These are phyloP conservation scores for Boletus bicolor DNA, from an alignment of 768 basidiomycete genomes.

Conservation along the genomic window DNA sequence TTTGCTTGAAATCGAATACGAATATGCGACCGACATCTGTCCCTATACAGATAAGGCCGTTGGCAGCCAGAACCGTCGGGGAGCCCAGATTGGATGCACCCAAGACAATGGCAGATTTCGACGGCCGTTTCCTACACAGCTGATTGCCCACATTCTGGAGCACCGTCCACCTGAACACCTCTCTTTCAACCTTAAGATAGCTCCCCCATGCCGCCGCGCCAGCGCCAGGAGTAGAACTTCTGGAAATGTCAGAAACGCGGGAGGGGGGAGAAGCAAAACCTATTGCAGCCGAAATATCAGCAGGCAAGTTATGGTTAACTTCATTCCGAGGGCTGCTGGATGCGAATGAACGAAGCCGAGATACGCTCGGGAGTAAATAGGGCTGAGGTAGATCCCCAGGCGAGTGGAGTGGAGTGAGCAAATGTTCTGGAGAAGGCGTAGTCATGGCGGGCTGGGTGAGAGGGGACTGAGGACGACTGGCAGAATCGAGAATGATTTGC, in stretches of 20 bases:
- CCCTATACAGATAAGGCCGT: conserved; percentile 87
- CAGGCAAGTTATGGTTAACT: conserved; percentile 40
- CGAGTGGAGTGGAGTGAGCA: neutral
- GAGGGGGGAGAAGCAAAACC: conserved; percentile 56
- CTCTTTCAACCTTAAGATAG: conserved; percentile 35
- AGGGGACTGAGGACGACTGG: conserved; percentile 41
- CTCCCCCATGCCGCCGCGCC: conserved; percentile 21
- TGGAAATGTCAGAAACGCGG: conserved; percentile 68
- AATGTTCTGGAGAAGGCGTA: conserved; percentile 35
- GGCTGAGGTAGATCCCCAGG: conserved; percentile 37
- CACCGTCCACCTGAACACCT: conserved; percentile 76
- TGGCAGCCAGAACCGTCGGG: conserved; percentile 81
- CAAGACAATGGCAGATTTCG: conserved; percentile 61
- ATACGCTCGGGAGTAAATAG: conserved; percentile 72
- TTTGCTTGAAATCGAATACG: conserved; percentile 91
- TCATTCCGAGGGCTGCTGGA: conserved; percentile 45
- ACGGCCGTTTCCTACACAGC: conserved; percentile 48
- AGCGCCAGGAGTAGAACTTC: conserved; percentile 54
- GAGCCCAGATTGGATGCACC: conserved; percentile 55
- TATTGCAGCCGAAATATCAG: conserved; percentile 42
- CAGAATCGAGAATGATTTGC: conserved; percentile 35
- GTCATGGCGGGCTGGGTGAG: conserved; percentile 32
- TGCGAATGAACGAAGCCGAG: conserved; percentile 71
- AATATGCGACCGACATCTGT: conserved; percentile 73
- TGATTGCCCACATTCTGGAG: conserved; percentile 57